A percentile compares a stretch with the other conserved stretches of the same genome.
Conservation (phyloP, 176 grass and related monocot species). For the Triticum monococcum region DNA sequence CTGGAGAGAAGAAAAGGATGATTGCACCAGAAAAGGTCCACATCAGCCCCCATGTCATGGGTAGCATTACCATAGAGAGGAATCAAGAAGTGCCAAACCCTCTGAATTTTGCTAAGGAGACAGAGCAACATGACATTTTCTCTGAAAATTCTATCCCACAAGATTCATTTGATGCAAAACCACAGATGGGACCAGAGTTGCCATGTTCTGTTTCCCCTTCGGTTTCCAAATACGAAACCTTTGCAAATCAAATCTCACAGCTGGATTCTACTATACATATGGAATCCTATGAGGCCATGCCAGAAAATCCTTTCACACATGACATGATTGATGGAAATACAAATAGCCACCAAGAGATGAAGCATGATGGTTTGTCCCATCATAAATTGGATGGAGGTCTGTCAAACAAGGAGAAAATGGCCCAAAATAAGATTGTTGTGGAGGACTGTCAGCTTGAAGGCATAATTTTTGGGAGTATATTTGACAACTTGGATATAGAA, state of each 20-base stretch:
- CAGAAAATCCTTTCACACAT: slow-evolving; percentile 29
- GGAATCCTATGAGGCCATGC: slow-evolving; percentile 1
- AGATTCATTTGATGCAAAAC: slow-evolving; percentile 21
- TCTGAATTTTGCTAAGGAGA: slow-evolving; percentile 20
- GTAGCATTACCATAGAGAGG: slow-evolving; percentile 36
- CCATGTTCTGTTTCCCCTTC: background rate
- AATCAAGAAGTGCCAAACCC: slow-evolving; percentile 13
- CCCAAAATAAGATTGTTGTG: slow-evolving; percentile 1
- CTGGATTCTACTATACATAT: slow-evolving; percentile 1
- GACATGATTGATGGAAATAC: slow-evolving; percentile 15
- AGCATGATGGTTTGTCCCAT: slow-evolving; percentile 2
- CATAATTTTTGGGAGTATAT: slow-evolving; percentile 25
- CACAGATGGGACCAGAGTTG: slow-evolving; percentile 6
- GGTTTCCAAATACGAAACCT: slow-evolving; percentile 10
- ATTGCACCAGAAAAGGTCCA: slow-evolving; percentile 48
- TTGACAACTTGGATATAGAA: slow-evolving; percentile 47
- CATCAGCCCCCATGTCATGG: slow-evolving; percentile 38
- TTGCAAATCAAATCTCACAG: background rate
- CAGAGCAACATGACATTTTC: background rate
- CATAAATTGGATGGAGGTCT: slow-evolving; percentile 28
- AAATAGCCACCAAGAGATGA: background rate
- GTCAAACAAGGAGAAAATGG: slow-evolving; percentile 37
- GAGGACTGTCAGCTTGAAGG: slow-evolving; percentile 19
- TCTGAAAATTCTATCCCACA: slow-evolving; percentile 7
- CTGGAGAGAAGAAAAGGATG: slow-evolving; percentile 47